Base-by-base conservation (phyloP, 1,284 basidiomycete genomes). In the Pseudomicrostroma phylloplanum region DNA sequence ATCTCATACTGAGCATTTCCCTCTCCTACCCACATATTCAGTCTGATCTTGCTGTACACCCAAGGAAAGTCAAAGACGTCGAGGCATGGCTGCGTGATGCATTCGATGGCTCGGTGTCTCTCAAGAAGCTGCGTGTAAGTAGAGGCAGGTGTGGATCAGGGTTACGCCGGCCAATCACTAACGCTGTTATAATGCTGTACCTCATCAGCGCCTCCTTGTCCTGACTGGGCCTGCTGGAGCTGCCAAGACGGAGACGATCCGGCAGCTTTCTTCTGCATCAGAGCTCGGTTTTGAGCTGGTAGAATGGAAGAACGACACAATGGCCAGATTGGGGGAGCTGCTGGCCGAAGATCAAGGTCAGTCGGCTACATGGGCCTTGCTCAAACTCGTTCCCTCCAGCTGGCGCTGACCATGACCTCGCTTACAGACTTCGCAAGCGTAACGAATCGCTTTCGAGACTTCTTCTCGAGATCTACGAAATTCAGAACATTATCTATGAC, bases 181-280 rank as follows among this genome's bases (percentile, higher is more conserved):
- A 57, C 8, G 6, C 26, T 0, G 8, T 17, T 6, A n/a, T 40
- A 46, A 7, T 11, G 9, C 30, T 36, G 30, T 36, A 36, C 30
- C 30, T 36, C 30, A 36, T 9, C 53, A 65, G 66, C 85, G 90
- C 43, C 85, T 98, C 23, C 84, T 97, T 1, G 86, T 87, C 0
- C 81, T 98, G 8, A 90, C 89, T 1, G 94, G 96, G 1, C 91
- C 91, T 0, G 88, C 92, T 8, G 96, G 94, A 0, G 86, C 87
- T 0, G 94, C 87, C 0, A 98, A 98, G 82, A 94, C 93, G 0
- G 85, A 91, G 0, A 91, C 91, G 0, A 70, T 97, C 0, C 85
- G 85, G 12, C 84, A 92, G 0, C 81, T 98, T 7, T 84, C 90
- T 0, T 13, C 56, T 4, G 3, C 23, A 8, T 80, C 82, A 23